These are phyloP conservation scores for Trichoderma gamsii DNA, from an alignment of 495 filamentous ascomycete species.

Conservation along the genomic window DNA sequence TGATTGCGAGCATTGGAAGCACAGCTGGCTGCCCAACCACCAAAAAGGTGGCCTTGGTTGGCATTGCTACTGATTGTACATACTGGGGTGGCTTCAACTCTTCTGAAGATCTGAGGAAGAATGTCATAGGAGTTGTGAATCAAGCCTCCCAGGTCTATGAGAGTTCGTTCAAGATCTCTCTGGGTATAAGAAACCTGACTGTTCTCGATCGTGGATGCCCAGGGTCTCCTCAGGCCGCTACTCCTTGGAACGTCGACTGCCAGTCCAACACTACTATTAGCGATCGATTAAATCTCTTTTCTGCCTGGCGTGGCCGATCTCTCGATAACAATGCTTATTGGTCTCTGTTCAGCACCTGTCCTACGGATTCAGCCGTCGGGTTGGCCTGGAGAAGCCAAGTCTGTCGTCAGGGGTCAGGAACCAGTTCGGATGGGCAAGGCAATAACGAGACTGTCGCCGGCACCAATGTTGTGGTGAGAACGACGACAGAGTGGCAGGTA, in stretches of 20 bases:
- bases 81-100: slow-evolving; percentile 67
- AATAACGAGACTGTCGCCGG: slow-evolving; percentile 66
- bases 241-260: slow-evolving; percentile 80
- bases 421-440: slow-evolving; percentile 30
- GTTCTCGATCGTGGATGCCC: slow-evolving; percentile 66
- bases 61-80: slow-evolving; percentile 87
- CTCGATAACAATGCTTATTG: slow-evolving; percentile 83
- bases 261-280: slow-evolving; percentile 56
- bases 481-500: slow-evolving; percentile 85
- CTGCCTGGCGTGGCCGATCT: slow-evolving; percentile 69
- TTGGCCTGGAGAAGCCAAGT: slow-evolving; percentile 89
- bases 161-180: slow-evolving; percentile 84
- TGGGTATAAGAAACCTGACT: slow-evolving; percentile 80
- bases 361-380: slow-evolving; percentile 80
- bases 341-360: slow-evolving; percentile 84
- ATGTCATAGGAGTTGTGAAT: slow-evolving; percentile 81
- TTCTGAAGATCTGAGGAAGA: slow-evolving; percentile 52
- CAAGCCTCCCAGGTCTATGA: slow-evolving; percentile 82
- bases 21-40: slow-evolving; percentile 78
- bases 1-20: slow-evolving; percentile 72
- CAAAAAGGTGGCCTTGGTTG: slow-evolving; percentile 82
- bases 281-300: slow-evolving; percentile 80
- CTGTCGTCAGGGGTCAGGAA: slow-evolving; percentile 57
- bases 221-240: slow-evolving; percentile 50
- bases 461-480: slow-evolving; percentile 85